Conservation (phyloP, 768 basidiomycete species). For the Xerocomus spinulosus region DNA sequence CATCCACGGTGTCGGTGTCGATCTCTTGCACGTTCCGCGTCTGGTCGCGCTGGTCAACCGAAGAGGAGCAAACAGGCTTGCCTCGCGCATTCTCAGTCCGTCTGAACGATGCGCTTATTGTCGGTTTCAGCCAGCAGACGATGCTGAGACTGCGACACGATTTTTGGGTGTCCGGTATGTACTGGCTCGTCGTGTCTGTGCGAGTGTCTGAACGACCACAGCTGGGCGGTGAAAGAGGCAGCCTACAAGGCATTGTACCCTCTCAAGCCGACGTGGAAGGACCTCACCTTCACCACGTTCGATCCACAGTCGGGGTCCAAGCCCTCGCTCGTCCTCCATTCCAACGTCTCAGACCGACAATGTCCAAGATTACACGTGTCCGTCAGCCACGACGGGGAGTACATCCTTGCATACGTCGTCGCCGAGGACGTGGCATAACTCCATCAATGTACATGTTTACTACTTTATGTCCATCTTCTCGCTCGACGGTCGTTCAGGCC, state of each 20-base stretch:
- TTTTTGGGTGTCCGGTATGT: constrained; percentile 72
- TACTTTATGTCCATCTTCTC: too few relatives aligned
- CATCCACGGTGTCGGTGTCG: constrained; percentile 73
- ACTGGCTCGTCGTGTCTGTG: neutral
- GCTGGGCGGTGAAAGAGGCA: constrained; percentile 84
- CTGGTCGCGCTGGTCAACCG: constrained; percentile 52
- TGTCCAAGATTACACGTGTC: constrained; percentile 56
- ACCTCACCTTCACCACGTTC: constrained; percentile 48
- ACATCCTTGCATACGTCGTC: constrained; percentile 64
- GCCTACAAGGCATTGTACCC: constrained; percentile 84
- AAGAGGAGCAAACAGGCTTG: constrained; percentile 43
- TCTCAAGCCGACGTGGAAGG: constrained; percentile 66
- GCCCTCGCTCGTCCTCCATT: constrained; percentile 38
- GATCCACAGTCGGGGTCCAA: constrained; percentile 33
- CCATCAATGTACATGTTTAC: constrained; percentile 21
- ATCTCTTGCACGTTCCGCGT: constrained; percentile 67
- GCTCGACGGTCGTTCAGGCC: constrained; percentile 36
- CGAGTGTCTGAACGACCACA: constrained; percentile 26
- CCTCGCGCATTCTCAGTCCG: constrained; percentile 58
- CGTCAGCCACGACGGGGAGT: constrained; percentile 80
- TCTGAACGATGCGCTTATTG: constrained; percentile 37
- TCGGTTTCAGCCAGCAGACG: neutral
- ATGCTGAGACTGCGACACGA: constrained; percentile 26
- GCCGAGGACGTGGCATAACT: constrained; percentile 39
- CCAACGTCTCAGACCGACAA: neutral